A percentile compares a stretch with the other conserved stretches of the same genome.
Conservation (phyloP, 1,284 basidiomycete species). For the Austroboletus novae-zelandiae region DNA sequence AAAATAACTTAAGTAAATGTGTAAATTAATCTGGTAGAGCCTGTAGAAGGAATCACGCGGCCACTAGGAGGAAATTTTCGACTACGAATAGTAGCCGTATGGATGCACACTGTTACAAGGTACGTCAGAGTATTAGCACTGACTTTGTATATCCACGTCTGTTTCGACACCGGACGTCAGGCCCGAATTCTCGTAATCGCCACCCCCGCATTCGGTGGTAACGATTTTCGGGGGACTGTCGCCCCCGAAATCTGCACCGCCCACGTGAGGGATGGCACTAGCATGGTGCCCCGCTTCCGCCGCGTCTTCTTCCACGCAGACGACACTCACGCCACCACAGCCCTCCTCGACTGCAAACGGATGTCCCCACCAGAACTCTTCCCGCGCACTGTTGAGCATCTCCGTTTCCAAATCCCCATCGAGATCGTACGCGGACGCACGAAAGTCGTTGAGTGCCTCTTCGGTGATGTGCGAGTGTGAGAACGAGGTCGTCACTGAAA, state of each 20-base stretch:
- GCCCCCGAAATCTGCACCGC: slow-evolving; percentile 10
- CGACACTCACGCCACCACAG: neutral
- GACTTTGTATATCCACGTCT: neutral
- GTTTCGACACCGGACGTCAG: slow-evolving; percentile 1
- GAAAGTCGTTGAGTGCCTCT: slow-evolving; percentile 25
- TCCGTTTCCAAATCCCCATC: slow-evolving; percentile 25
- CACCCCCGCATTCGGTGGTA: neutral
- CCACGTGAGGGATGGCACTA: neutral
- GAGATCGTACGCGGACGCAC: slow-evolving; percentile 27
- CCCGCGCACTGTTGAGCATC: slow-evolving; percentile 27
- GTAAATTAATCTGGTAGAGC: too few species aligned
- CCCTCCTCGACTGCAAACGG: slow-evolving; percentile 10
- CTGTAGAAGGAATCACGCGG: neutral
- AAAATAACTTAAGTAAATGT: neutral
- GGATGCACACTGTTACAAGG: too few species aligned
- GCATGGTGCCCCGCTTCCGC: slow-evolving; percentile 2
- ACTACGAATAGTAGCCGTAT: too few species aligned
- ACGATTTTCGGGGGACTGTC: neutral
- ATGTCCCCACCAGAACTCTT: slow-evolving; percentile 13
- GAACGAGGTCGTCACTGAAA: slow-evolving; percentile 27
- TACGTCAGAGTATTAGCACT: neutral
- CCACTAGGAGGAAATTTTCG: neutral
- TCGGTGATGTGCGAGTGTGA: slow-evolving; percentile 26
- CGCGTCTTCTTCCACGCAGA: neutral
- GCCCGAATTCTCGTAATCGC: slow-evolving; percentile 16